phyloP scores from a whole-genome alignment of 2,329 filamentous ascomycete genomes.

The Alternaria consortialis region DNA sequence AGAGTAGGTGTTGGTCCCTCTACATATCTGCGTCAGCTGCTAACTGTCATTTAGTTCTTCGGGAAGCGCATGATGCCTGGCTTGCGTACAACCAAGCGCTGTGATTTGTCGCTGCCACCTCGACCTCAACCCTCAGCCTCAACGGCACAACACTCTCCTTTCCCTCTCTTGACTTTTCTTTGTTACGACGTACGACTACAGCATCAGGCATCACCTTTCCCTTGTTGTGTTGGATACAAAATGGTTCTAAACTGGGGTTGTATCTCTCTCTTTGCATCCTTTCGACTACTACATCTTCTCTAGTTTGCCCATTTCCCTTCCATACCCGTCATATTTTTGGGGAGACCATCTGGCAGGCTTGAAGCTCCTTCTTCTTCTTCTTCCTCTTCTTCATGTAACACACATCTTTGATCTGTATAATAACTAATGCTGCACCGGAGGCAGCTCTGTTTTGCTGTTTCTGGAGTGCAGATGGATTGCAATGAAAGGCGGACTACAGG shows the following conservation, averaged over 20 bases:
- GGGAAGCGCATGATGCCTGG: constrained; percentile 52
- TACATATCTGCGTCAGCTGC: background rate
- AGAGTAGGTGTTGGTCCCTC: constrained; percentile 34
- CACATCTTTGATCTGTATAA: constrained; percentile 31
- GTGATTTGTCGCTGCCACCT: constrained; percentile 10
- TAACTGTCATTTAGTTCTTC: constrained; percentile 41
- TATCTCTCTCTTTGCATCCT: constrained; percentile 13
- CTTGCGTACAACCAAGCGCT: constrained; percentile 41
- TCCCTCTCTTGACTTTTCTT: constrained; percentile 15
- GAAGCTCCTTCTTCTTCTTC: constrained; percentile 18
- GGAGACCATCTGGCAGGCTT: constrained; percentile 18
- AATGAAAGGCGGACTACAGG: constrained; percentile 11
- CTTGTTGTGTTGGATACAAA: constrained; percentile 20
- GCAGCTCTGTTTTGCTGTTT: constrained; percentile 12
- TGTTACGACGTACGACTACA: constrained; percentile 21
- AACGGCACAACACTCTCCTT: constrained; percentile 12
- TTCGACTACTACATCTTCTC: constrained; percentile 2
- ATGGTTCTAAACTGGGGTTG: constrained; percentile 13
- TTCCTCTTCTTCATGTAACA: constrained; percentile 11
- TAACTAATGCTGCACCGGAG: constrained; percentile 39
- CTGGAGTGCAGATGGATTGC: constrained; percentile 2
- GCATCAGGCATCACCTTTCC: constrained; percentile 18
- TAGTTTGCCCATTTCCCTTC: constrained; percentile 15
- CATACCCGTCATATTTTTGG: constrained; percentile 19
- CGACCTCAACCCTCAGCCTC: background rate